Evolutionary conservation across 1,139 yeast genomes (phyloP), one percentile per base, ranked within the genome.

Genomic region (Pichia sp.): DNA sequence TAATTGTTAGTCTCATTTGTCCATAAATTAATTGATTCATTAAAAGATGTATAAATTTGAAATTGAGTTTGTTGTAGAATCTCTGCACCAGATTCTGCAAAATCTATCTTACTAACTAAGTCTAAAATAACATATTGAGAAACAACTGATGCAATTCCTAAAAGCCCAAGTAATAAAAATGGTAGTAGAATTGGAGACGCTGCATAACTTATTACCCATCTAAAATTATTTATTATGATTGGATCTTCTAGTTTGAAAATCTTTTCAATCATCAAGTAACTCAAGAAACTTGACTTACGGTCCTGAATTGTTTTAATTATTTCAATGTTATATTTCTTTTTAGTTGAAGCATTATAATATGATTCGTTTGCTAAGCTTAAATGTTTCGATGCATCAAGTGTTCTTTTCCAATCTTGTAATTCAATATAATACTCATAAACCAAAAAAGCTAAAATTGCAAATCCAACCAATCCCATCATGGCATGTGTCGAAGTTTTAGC

Each of bases 201-300:
- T n/a, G 71, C 53, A 57, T 77, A 82, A 36, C 74, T 70, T 1
- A 73, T 49, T 1, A 77, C 40, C 87, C 88, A 82, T 26, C 65
- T 58, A 3, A 65, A 53, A 35, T 60, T 60, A 24, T 50, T 58
- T 40, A 59, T 57, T 4, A 41, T 50, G 13, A 50, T 40, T 4
- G 53, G 44, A 40, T 56, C 47, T 37, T 50, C 41, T 3, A 52
- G 16, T 12, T 43, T 27, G 4, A 50, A 23, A 2, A 46, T 26
- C 16, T 43, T 52, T 3, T 54, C 49, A 7, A 51, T 49, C 1
- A 57, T 15, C 1, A 51, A 18, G 24, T 35, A 44, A n/a, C 56
- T 53, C 16, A 56, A 47, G 35, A 46, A 49, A 15, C 57, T 56
- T 35, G 61, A 60, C 36, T 50, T 60, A 30, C 59, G 58, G 54